Conservation (phyloP, 2,329 filamentous ascomycete genomes). For the Ophiocordyceps camponoti-leonardi region DNA sequence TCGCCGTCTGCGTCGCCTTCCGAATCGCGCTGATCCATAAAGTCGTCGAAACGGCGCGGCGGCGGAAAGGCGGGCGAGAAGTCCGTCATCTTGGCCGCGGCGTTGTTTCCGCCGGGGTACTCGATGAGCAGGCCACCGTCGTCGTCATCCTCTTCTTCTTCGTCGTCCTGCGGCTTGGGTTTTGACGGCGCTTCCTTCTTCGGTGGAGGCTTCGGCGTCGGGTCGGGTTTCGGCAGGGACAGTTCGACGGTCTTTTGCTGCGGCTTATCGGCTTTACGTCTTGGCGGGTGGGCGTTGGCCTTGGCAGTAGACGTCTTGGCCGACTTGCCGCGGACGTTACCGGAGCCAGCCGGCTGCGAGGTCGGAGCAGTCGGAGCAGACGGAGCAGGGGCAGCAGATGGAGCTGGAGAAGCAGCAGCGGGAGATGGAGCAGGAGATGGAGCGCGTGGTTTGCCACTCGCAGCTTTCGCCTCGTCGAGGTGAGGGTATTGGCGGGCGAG, state of each 20-base stretch:
- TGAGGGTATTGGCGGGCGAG: conserved; percentile 52
- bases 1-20: conserved; percentile 30
- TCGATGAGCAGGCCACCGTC: conserved; percentile 41
- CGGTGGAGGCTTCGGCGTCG: conserved; percentile 2
- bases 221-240: conserved; percentile 14
- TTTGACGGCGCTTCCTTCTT: background rate
- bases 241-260: conserved; percentile 19
- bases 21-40: conserved; percentile 27
- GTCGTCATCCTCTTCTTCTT: conserved; percentile 37
- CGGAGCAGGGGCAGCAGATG: background rate
- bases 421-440: background rate
- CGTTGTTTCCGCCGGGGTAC: conserved; percentile 31
- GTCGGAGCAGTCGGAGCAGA: background rate
- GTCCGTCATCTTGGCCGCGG: conserved; percentile 15
- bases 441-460: conserved; percentile 6
- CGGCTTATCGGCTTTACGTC: conserved; percentile 11
- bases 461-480: conserved; percentile 19
- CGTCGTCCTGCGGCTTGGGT: conserved; percentile 24
- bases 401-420: background rate
- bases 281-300: conserved; percentile 3
- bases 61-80: conserved; percentile 32
- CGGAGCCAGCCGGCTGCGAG: background rate
- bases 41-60: conserved; percentile 34
- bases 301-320: conserved; percentile 10
- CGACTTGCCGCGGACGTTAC: background rate